Evolutionary conservation across 139 green algal genomes (phyloP), one percentile per base, ranked within the genome.

Genomic region (Chlorella sp.): DNA sequence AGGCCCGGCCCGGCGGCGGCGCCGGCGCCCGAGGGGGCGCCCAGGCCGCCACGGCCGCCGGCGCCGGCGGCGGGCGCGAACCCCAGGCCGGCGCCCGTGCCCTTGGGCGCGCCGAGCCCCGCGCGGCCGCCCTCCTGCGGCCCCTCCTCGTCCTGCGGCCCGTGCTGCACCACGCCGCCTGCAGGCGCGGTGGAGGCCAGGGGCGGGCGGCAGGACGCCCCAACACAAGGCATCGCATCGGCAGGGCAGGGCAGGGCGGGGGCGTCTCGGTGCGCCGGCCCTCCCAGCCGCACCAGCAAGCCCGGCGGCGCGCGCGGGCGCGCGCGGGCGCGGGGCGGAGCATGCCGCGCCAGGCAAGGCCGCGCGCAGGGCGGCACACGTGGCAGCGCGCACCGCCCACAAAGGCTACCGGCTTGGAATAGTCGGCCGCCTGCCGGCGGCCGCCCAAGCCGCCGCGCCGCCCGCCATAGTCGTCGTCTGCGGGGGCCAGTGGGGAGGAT

Each of bases 391-490:
- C n/a, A n/a, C n/a, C 77, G 43, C 77, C 77, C 2, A 97, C 89
- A 71, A 97, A 97, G n/a, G 73, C 82, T 1, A 97, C 91, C 0
- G 93, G 91, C 58, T 89, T 92, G 25, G 80, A 82, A 62, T 93
- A 88, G 51, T 94, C 83, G 19, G 74, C 67, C 33, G 82, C 76
- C 7, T 63, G 45, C 46, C 76, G 55, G 12, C 85, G 50, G 2
- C 74, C 41, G 58, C 76, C 83, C 6, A 73, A 74, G 6, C 74
- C 71, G 15, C 77, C 69, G 2, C 79, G 69, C 41, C 78, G 84
- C n/a, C 86, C 72, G 23, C 87, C 77, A 40, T 82, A 71, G 45
- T 78, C 72, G 12, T 78, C 72, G 35, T 78, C 72, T 78, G 72
- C 61, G 65, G 45, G 59, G 29, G 51, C 14, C 14, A 27, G 46